Conservation (phyloP, 352 stramenopile genomes). For the Pythium grandisporangium region DNA sequence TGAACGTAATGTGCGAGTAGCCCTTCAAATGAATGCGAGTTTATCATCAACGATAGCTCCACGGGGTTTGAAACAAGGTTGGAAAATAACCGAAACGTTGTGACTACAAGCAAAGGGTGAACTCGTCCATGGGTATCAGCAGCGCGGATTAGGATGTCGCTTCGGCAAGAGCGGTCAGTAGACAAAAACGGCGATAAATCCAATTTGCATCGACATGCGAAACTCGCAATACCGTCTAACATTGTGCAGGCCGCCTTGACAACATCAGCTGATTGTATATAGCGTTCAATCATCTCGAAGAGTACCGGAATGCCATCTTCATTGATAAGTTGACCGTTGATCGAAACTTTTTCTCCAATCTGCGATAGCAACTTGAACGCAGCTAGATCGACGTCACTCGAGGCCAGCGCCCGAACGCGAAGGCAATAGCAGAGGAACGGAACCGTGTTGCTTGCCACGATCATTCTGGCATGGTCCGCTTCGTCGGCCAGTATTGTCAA, state of each 20-base stretch:
- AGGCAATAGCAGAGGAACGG: slow-evolving; percentile 27
- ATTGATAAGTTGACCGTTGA: slow-evolving; percentile 50
- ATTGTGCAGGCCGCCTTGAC: slow-evolving; percentile 40
- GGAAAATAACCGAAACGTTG: slow-evolving; percentile 52
- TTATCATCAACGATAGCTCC: slow-evolving; percentile 37
- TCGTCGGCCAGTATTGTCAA: slow-evolving; percentile 26
- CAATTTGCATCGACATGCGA: slow-evolving; percentile 40
- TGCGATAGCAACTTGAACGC: slow-evolving; percentile 26
- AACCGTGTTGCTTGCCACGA: slow-evolving; percentile 30
- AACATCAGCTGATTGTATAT: slow-evolving; percentile 40
- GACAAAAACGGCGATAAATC: slow-evolving; percentile 41
- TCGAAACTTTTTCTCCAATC: slow-evolving; percentile 21
- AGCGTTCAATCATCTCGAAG: slow-evolving; percentile 47
- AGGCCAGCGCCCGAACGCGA: slow-evolving; percentile 4
- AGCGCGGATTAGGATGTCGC: slow-evolving; percentile 29
- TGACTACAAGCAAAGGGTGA: slow-evolving; percentile 19
- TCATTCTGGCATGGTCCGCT: slow-evolving; percentile 25
- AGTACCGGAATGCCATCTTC: slow-evolving; percentile 36
- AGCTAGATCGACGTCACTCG: slow-evolving; percentile 19
- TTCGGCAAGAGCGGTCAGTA: slow-evolving; percentile 16
- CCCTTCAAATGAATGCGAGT: slow-evolving; percentile 41
- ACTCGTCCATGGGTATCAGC: slow-evolving; percentile 20
- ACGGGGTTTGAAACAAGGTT: slow-evolving; percentile 33
- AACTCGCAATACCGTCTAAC: slow-evolving; percentile 58
- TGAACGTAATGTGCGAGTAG: slow-evolving; percentile 44